These are phyloP conservation scores for Lentinula guzmanii DNA, from an alignment of 768 basidiomycete species.

Conservation along the genomic window DNA sequence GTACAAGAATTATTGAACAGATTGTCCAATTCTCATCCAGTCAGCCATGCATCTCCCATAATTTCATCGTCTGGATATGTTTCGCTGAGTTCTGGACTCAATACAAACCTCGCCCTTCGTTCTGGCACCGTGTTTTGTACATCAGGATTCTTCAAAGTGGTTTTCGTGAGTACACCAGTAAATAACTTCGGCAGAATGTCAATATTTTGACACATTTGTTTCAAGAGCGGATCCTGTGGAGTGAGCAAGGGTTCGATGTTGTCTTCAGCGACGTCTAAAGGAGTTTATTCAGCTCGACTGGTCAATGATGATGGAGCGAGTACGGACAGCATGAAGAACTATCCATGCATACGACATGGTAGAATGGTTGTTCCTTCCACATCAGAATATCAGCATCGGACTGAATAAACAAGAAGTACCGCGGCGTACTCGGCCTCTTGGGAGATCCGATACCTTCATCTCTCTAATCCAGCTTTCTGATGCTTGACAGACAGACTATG, in stretches of 20 bases:
- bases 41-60: slow-evolving; percentile 25
- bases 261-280: slow-evolving; percentile 29
- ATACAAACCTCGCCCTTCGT: slow-evolving; percentile 29
- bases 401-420: background rate
- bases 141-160: slow-evolving; percentile 1
- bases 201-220: slow-evolving; percentile 7
- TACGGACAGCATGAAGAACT: slow-evolving; percentile 32
- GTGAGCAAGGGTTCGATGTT: slow-evolving; percentile 18
- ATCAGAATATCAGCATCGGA: background rate
- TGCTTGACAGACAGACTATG: slow-evolving; percentile 29
- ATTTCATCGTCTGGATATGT: slow-evolving; percentile 44
- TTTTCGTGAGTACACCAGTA: slow-evolving; percentile 1
- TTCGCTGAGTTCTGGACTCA: slow-evolving; percentile 33
- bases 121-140: slow-evolving; percentile 8
- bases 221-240: slow-evolving; percentile 14
- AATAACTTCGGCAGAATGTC: slow-evolving; percentile 12
- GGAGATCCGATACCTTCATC: slow-evolving; percentile 35
- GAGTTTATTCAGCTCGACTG: background rate
- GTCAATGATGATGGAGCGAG: background rate
- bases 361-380: slow-evolving; percentile 34
- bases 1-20: background rate
- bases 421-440: slow-evolving; percentile 28
- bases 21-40: background rate
- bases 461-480: slow-evolving; percentile 35
- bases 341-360: slow-evolving; percentile 27